Conservation (phyloP, 257 asterid genomes). For the Gynochthodes officinalis region DNA sequence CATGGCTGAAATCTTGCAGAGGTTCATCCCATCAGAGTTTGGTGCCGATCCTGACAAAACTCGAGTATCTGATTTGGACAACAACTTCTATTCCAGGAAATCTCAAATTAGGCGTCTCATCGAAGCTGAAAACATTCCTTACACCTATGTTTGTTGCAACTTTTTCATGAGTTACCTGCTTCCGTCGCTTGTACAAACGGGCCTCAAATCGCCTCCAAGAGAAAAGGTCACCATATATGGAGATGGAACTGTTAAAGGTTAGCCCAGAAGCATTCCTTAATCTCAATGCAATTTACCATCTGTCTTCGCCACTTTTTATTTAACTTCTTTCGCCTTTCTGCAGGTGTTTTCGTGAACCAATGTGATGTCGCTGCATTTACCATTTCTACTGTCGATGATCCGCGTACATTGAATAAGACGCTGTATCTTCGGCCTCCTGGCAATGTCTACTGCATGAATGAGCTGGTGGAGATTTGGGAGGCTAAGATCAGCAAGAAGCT, state of each 20-base stretch:
- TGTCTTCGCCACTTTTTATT: neutral
- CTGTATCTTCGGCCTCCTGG: slow-evolving; percentile 76
- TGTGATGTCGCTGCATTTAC: slow-evolving; percentile 85
- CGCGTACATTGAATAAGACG: slow-evolving; percentile 56
- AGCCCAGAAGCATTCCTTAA: neutral
- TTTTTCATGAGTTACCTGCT: slow-evolving; percentile 69
- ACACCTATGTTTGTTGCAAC: slow-evolving; percentile 84
- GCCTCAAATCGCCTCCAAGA: slow-evolving; percentile 61
- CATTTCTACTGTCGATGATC: slow-evolving; percentile 76
- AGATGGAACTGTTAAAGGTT: slow-evolving; percentile 75
- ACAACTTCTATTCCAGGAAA: slow-evolving; percentile 66
- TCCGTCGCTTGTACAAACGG: slow-evolving; percentile 85
- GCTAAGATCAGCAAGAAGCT: slow-evolving; percentile 58
- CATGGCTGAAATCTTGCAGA: slow-evolving; percentile 38
- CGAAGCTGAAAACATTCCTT: slow-evolving; percentile 73
- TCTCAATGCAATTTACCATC: too few species aligned
- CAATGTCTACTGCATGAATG: slow-evolving; percentile 67
- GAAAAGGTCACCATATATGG: slow-evolving; percentile 78
- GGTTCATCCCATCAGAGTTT: slow-evolving; percentile 91
- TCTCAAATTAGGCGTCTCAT: slow-evolving; percentile 73
- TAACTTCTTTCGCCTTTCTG: slow-evolving; percentile 8
- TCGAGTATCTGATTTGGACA: slow-evolving; percentile 59
- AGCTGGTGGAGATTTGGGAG: slow-evolving; percentile 84
- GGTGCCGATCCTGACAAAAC: slow-evolving; percentile 82
- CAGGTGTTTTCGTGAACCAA: slow-evolving; percentile 76